Conservation (phyloP, 768 basidiomycete genomes). For the Serendipita vermifera region DNA sequence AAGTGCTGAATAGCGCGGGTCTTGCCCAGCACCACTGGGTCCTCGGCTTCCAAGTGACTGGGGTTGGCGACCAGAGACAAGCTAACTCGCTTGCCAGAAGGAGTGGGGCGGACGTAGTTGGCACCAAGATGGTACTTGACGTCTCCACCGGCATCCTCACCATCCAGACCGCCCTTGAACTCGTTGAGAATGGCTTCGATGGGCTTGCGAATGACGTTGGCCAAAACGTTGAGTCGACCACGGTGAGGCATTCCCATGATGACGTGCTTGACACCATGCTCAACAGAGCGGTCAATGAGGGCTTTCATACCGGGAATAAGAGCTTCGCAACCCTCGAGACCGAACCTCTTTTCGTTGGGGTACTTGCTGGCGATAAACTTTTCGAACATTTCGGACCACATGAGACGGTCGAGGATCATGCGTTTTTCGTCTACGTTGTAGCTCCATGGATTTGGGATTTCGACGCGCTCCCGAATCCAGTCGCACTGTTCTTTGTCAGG, state of each 20-base stretch:
- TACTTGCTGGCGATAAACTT: constrained; percentile 97
- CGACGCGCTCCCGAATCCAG: constrained; percentile 95
- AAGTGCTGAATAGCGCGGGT: constrained; percentile 95
- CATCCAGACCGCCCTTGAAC: constrained; percentile 61
- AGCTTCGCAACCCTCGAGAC: constrained; percentile 94
- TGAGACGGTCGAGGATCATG: constrained; percentile 96
- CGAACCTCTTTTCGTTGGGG: constrained; percentile 99
- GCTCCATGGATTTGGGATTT: constrained; percentile 92
- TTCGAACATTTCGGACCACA: constrained; percentile 99
- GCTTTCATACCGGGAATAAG: constrained; percentile 99
- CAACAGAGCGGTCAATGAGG: constrained; percentile 95
- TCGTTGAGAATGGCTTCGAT: constrained; percentile 97
- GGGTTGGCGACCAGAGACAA: constrained; percentile 98
- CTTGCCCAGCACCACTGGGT: constrained; percentile 97
- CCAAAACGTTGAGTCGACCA: constrained; percentile 93
- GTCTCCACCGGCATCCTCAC: constrained; percentile 79
- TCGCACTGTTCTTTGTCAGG: constrained; percentile 98
- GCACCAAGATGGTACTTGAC: constrained; percentile 99
- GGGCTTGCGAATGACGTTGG: constrained; percentile 97
- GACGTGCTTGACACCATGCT: constrained; percentile 87
- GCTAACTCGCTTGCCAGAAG: constrained; percentile 93
- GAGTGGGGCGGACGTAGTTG: constrained; percentile 96
- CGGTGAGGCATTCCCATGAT: constrained; percentile 99
- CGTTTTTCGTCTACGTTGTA: constrained; percentile 97
- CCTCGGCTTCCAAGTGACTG: constrained; percentile 93